Evolutionary conservation across 169 alveolate species (phyloP), one percentile per base, ranked within the genome.

Genomic region (Eimeria maxima): DNA sequence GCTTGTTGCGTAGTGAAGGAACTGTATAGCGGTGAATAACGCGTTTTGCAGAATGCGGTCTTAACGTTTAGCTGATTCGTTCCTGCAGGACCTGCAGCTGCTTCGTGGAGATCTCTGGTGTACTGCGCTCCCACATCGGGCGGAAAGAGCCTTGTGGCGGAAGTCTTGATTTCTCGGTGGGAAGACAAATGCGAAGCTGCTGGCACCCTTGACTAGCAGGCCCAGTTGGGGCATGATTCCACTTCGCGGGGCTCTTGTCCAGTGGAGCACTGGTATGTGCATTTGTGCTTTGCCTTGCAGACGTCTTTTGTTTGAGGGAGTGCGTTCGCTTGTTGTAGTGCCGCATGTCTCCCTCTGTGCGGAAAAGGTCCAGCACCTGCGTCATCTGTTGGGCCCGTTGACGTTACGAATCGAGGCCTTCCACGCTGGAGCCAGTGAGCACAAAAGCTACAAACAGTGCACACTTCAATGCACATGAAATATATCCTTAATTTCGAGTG

Each of bases 71-170:
- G 29, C 27, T 73, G 83, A 50, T 55, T 14, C 53, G 18, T 50
- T 27, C 53, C 27, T 29, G 27, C 95, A 89, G 84, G 47, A 13
- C 74, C 87, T 29, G 87, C 44, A 22, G 53, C 33, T 42, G n/a
- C 38, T 50, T 44, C 38, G 76, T 89, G 96, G 80, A 74, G 90
- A 45, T 84, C 94, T n/a, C 84, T 98, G 50, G 96, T 98, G 44
- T 98, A 98, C 95, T 97, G 98, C 44, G 98, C 98, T 20, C 99
- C 99, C 44, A 98, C 99, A 22, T 96, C 98, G 63, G 98, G 98
- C 6, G 99, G 99, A n/a, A 98, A 98, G 91, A 94, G 98, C 24
- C 90, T 98, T 33, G 98, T 98, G 18, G 96, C 98, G 42, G 99
- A 98, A 50, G 67, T 98, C 38, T 42, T 97, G 47, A 95, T 97